A percentile compares a stretch with the other conserved stretches of the same genome.
Conservation (phyloP, 2,329 filamentous ascomycete species). For the Samsoniella hepiali region DNA sequence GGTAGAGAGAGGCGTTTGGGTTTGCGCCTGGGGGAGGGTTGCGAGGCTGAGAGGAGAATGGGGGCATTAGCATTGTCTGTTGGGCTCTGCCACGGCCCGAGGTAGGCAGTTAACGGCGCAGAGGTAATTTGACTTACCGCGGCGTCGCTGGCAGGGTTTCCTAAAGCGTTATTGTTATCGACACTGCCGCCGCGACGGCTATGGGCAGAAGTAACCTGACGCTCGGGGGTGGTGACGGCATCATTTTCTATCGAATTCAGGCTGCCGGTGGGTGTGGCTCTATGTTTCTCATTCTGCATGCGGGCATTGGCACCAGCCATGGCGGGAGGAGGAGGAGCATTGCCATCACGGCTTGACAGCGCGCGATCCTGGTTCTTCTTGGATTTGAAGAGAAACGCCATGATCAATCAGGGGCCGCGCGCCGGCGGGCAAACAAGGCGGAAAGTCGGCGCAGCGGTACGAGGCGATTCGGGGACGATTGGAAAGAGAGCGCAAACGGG, state of each 20-base stretch:
- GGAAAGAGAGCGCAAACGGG: constrained; percentile 5
- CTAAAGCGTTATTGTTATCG: constrained; percentile 39
- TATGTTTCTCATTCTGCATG: constrained; percentile 54
- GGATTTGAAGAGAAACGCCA: constrained; percentile 81
- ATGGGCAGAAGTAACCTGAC: constrained; percentile 44
- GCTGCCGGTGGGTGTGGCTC: constrained; percentile 74
- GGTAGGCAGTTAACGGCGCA: not conserved
- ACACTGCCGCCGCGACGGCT: constrained; percentile 51
- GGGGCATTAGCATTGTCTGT: constrained; percentile 5
- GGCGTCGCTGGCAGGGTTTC: constrained; percentile 36
- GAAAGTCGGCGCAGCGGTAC: constrained; percentile 24
- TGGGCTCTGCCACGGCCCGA: not conserved
- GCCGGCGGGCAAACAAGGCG: constrained; percentile 28
- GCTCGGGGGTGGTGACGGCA: constrained; percentile 57
- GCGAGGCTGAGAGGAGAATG: constrained; percentile 44
- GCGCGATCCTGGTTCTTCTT: constrained; percentile 70
- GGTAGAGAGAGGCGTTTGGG: constrained; percentile 80
- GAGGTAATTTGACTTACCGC: constrained; percentile 37
- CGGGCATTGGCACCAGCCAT: constrained; percentile 49
- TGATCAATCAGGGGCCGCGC: constrained; percentile 46
- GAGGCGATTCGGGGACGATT: constrained; percentile 13
- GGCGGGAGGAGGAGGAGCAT: constrained; percentile 45
- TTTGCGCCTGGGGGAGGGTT: constrained; percentile 50
- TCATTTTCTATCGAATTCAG: constrained; percentile 68
- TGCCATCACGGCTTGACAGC: constrained; percentile 53